Percentiles rank a stretch among this genome's conserved stretches.
Conservation (phyloP, 331 rosid genomes). For the Malus hybrid region DNA sequence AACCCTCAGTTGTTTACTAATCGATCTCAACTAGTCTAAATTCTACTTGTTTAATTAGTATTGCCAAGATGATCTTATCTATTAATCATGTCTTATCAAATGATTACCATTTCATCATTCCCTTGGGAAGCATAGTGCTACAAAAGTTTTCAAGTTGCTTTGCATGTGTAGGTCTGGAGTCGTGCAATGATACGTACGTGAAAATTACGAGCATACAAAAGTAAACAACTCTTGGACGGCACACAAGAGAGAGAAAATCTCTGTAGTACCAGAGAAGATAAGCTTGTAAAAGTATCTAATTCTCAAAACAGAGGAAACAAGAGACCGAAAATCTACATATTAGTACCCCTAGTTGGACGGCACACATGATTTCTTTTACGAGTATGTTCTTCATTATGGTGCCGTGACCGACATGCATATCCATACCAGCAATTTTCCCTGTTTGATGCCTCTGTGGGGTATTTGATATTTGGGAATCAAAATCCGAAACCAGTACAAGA, state of each 20-base stretch:
- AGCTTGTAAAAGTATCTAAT: too few species aligned
- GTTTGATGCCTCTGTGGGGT: constrained; percentile 43
- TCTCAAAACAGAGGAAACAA: neutral
- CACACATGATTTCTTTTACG: constrained; percentile 60
- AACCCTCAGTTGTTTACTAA: too few species aligned
- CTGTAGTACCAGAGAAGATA: too few species aligned
- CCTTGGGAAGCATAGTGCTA: too few species aligned
- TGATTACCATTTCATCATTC: too few species aligned
- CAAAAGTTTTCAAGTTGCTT: too few species aligned
- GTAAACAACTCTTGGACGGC: neutral
- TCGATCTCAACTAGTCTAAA: too few species aligned
- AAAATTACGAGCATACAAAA: neutral
- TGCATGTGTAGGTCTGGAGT: neutral
- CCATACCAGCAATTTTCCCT: constrained; percentile 98
- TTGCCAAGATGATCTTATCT: too few species aligned
- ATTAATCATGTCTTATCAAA: too few species aligned
- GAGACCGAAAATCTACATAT: neutral
- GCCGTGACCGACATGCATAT: constrained; percentile 78
- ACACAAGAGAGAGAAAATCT: neutral
- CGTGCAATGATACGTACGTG: too few species aligned
- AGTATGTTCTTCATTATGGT: constrained; percentile 73
- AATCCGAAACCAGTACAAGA: constrained; percentile 80
- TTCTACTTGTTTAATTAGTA: too few species aligned
- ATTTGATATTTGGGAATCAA: constrained; percentile 45
- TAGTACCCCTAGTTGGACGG: constrained; percentile 59